Base-by-base conservation (phyloP, 768 basidiomycete genomes). In the Tylopilus sp. region DNA sequence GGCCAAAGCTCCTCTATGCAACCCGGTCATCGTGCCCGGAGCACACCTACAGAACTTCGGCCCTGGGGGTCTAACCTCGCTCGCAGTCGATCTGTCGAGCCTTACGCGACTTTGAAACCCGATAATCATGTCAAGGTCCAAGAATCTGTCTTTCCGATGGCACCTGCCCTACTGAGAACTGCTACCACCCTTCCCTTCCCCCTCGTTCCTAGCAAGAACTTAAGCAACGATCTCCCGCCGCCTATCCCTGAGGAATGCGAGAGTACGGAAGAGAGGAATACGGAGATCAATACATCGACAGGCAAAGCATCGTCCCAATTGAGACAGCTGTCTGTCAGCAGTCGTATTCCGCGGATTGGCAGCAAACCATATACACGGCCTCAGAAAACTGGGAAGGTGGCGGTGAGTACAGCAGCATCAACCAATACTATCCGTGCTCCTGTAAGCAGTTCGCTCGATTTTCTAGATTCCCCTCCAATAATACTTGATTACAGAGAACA, bases 301-400 rank as follows among this genome's bases (percentile, higher is more conserved):
- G 52, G 48, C 26, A 65, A 33, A 47, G 59, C 62, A 18, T 58
- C 76, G 49, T 79, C 79, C 17, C 73, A 54, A 40, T 60, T 84
- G 47, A 80, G 76, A 59, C 79, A 82, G 54, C 65, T 72, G 8
- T 59, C 66, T 22, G 39, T 28, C n/a, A 75, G 72, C 1, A 83
- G 84, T 65, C 75, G 75, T 62, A 86, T 86, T 58, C 84, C 84
- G 17, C 75, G 84, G 52, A 80, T 81, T 38, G 75, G 75, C 31
- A 65, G 64, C 22, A 85, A 84, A 48, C 84, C 83, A 3, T 86
- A 85, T 64, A 68, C 75, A 26, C 74, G 80, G 51, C 73, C 73
- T 44, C 46, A 58, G 9, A 53, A 48, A 30, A 48, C 46, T 10
- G 55, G 40, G 40, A 60, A 30, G 33, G 17, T 17, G 28, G 23